Conservation (phyloP, 345 rosid species). For the Lepidium didymum region DNA sequence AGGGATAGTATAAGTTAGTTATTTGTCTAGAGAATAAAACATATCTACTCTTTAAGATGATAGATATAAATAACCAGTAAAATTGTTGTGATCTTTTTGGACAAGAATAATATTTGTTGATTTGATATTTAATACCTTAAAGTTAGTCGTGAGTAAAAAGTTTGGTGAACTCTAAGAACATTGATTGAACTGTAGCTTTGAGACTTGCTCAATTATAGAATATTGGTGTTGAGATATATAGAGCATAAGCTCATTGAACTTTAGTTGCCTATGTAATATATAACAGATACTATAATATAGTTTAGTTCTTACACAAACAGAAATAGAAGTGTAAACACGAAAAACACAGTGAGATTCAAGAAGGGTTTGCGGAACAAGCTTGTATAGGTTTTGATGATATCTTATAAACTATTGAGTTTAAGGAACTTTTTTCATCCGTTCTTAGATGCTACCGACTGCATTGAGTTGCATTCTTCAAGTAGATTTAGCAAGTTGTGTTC, state of each 20-base stretch:
- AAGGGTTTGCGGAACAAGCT: not conserved
- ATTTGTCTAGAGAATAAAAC: constrained; percentile 3
- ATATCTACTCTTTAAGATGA: not conserved
- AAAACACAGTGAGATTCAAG: not conserved
- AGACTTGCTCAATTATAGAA: not conserved
- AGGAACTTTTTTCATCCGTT: constrained; percentile 6
- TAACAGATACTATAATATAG: constrained; percentile 19
- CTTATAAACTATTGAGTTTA: constrained; percentile 4
- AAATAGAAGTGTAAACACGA: constrained; percentile 4
- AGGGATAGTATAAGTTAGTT: not conserved
- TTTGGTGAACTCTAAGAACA: constrained; percentile 19
- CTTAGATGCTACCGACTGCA: constrained; percentile 43
- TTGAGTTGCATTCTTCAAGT: constrained; percentile 75
- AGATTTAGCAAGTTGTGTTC: constrained; percentile 77
- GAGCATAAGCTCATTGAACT: constrained; percentile 15
- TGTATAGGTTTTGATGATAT: constrained; percentile 11
- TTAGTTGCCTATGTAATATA: constrained; percentile 7
- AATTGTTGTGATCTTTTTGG: constrained; percentile 25
- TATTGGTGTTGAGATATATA: not conserved
- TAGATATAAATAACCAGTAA: not conserved
- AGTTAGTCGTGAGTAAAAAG: not conserved
- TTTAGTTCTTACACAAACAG: constrained; percentile 14
- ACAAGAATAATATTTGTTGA: constrained; percentile 10
- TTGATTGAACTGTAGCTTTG: no score
- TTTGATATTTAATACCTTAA: not conserved